Evolutionary conservation across 2,329 filamentous ascomycete genomes (phyloP).

Genomic region (Beauveria brongniartii): DNA sequence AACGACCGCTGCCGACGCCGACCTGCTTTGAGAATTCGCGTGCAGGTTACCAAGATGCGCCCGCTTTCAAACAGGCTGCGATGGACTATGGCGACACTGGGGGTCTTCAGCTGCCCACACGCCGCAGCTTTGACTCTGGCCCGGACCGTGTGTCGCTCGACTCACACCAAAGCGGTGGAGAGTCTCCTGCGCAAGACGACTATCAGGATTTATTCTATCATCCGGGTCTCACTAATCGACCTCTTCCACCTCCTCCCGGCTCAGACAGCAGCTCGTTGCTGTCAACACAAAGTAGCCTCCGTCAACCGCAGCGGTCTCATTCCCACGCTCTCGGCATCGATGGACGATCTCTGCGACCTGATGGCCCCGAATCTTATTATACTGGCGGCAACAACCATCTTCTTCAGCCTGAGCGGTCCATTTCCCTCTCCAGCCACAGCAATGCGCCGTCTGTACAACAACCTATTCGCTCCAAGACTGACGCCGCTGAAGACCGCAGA

Average conservation of each 20-base stretch:
- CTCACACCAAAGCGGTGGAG: constrained; percentile 50
- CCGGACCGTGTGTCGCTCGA: constrained; percentile 63
- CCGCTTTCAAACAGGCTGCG: constrained; percentile 51
- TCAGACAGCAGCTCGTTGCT: constrained; percentile 52
- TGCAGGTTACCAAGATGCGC: constrained; percentile 23
- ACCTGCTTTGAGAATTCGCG: constrained; percentile 23
- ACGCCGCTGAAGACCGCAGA: constrained; percentile 67
- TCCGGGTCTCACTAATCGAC: constrained; percentile 63
- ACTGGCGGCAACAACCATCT: constrained; percentile 24
- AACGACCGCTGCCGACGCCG: constrained; percentile 39
- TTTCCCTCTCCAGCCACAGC: constrained; percentile 75
- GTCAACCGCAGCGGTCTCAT: constrained; percentile 39
- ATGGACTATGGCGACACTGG: constrained; percentile 90
- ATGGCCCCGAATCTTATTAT: constrained; percentile 44
- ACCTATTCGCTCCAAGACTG: constrained; percentile 88
- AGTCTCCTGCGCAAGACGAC: constrained; percentile 62
- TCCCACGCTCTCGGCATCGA: constrained; percentile 41
- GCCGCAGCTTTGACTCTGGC: constrained; percentile 86
- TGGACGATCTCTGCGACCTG: constrained; percentile 30
- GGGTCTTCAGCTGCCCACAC: constrained; percentile 68
- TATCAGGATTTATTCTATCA: constrained; percentile 93
- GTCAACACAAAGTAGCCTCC: constrained; percentile 33
- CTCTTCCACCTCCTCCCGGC: constrained; percentile 52
- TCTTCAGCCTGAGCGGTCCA: constrained; percentile 57
- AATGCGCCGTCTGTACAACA: constrained; percentile 70